Conservation (phyloP, 2,329 filamentous ascomycete genomes). For the Colletotrichum cordylinicola region DNA sequence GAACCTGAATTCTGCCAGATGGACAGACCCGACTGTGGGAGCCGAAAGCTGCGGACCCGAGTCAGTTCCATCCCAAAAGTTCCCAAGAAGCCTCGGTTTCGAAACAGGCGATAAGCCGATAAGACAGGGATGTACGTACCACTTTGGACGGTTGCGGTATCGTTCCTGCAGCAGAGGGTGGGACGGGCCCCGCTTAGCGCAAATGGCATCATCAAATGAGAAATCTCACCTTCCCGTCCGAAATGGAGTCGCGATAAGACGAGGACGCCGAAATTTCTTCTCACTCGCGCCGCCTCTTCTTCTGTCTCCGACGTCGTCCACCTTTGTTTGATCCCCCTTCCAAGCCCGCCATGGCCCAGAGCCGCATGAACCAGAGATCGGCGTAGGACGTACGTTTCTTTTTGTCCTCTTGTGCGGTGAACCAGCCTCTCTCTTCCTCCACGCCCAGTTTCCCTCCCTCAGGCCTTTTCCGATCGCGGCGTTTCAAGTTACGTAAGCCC, state of each 20-base stretch:
- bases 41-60: not conserved
- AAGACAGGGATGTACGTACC: not conserved
- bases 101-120: not conserved
- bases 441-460: not conserved
- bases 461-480: not conserved
- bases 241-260: slow-evolving; percentile 15
- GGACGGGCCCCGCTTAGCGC: slow-evolving; percentile 14
- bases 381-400: not conserved
- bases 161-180: not conserved
- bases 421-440: not conserved
- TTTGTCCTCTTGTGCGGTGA: not conserved
- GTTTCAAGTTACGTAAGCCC: not conserved
- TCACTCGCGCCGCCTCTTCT: not conserved
- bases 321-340: not conserved
- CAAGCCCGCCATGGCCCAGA: not conserved
- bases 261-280: not conserved
- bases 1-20: not conserved
- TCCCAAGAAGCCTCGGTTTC: not conserved
- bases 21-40: not conserved
- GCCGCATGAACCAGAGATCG: not conserved
- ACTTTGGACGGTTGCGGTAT: not conserved
- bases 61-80: not conserved
- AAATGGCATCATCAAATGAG: slow-evolving; percentile 18
- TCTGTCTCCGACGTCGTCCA: not conserved
- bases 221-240: slow-evolving; percentile 21